Evolutionary conservation across 495 filamentous ascomycete species (phyloP).

Genomic region (Tuber magnatum): DNA sequence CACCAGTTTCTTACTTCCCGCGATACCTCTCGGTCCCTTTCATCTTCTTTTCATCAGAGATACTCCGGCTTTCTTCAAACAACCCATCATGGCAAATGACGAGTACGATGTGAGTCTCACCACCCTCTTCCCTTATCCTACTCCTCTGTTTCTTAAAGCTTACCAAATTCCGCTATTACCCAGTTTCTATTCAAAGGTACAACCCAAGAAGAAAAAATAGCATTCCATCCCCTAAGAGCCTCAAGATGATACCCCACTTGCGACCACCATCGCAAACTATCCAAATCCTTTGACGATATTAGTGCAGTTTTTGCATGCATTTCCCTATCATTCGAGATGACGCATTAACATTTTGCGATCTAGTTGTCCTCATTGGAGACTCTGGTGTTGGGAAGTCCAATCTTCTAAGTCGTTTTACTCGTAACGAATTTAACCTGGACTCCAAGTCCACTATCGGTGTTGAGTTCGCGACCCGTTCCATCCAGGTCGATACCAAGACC

Average conservation of each 20-base stretch:
- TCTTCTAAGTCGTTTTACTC: slow-evolving; percentile 96
- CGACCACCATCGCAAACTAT: slow-evolving; percentile 14
- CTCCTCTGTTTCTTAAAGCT: slow-evolving; percentile 16
- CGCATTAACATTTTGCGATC: slow-evolving; percentile 42
- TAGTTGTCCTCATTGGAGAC: slow-evolving; percentile 98
- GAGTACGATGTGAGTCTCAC: slow-evolving; percentile 89
- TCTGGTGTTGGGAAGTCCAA: slow-evolving; percentile 99
- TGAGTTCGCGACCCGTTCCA: slow-evolving; percentile 96
- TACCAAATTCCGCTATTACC: slow-evolving; percentile 29
- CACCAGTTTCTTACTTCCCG: slow-evolving; percentile 21
- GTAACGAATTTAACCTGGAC: slow-evolving; percentile 99
- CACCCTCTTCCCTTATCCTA: slow-evolving; percentile 10
- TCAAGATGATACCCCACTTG: slow-evolving; percentile 32
- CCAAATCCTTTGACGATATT: slow-evolving; percentile 15
- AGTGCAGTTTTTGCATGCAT: slow-evolving; percentile 3
- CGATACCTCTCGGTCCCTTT: slow-evolving; percentile 13
- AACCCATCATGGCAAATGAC: slow-evolving; percentile 86
- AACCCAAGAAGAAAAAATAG: slow-evolving; percentile 30
- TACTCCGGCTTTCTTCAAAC: slow-evolving; percentile 28
- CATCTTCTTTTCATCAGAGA: slow-evolving; percentile 28
- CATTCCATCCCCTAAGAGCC: slow-evolving; percentile 38
- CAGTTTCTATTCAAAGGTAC: slow-evolving; percentile 99
- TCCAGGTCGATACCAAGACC: slow-evolving; percentile 98
- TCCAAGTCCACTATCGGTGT: slow-evolving; percentile 99
- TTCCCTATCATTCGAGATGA: not conserved